phyloP scores from a whole-genome alignment of 2,329 filamentous ascomycete species.

The Sphaerulina vaccinii region DNA sequence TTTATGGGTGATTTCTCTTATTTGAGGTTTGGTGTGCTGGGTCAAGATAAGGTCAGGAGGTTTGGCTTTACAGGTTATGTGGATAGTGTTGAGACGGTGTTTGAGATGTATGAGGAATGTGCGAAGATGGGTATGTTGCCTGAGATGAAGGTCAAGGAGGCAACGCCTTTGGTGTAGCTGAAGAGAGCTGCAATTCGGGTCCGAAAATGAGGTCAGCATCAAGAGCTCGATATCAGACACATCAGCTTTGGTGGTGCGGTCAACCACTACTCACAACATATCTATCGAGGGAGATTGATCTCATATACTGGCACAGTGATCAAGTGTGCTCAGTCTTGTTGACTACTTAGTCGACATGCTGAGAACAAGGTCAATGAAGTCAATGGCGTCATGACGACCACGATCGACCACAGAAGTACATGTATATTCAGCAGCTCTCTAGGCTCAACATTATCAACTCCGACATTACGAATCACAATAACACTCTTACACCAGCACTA shows the following conservation, averaged over 20 bases:
- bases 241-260: no score
- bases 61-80: constrained; percentile 9
- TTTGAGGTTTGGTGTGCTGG: background rate
- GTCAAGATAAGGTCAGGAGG: constrained; percentile 6
- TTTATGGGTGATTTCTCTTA: background rate
- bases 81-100: constrained; percentile 2
- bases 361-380: no score
- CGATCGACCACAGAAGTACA: background rate
- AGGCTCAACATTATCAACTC: background rate
- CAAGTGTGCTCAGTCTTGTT: no score
- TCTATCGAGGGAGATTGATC: no score
- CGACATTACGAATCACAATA: background rate
- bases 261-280: no score
- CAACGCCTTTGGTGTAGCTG: background rate
- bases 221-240: no score
- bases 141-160: constrained; percentile 4
- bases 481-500: background rate
- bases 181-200: no score
- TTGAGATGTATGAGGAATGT: constrained; percentile 5
- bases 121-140: constrained; percentile 7
- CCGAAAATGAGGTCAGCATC: no score
- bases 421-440: background rate
- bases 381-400: background rate
- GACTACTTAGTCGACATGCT: no score
- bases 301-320: no score